Conservation (phyloP, 2,329 filamentous ascomycete genomes). For the Cyphellophora attinorum region DNA sequence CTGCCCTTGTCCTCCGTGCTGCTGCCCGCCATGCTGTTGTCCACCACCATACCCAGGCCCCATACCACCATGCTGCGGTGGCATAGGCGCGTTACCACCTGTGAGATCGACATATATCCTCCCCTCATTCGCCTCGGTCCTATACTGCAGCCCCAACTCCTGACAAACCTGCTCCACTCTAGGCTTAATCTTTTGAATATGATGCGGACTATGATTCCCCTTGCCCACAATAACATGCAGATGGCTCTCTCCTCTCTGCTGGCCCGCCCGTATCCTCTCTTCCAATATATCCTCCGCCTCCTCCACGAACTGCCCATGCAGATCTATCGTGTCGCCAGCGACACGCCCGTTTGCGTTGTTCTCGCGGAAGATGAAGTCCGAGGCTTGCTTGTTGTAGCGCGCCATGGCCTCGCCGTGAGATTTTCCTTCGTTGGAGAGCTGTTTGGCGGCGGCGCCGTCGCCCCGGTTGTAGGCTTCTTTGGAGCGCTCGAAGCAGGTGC, state of each 20-base stretch:
- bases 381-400: conserved; percentile 80
- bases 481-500: conserved; percentile 66
- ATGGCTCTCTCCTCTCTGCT: conserved; percentile 63
- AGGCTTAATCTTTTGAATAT: conserved; percentile 94
- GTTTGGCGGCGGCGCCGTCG: conserved; percentile 74
- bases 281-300: conserved; percentile 89
- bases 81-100: conserved; percentile 50
- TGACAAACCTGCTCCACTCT: conserved; percentile 78
- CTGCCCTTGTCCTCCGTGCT: conserved; percentile 31
- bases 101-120: conserved; percentile 80
- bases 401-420: conserved; percentile 75
- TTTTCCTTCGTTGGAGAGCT: conserved; percentile 78
- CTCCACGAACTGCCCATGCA: conserved; percentile 90
- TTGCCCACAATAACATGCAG: conserved; percentile 94
- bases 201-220: conserved; percentile 73
- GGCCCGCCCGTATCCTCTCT: conserved; percentile 71
- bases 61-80: conserved; percentile 14
- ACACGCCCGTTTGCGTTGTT: conserved; percentile 77
- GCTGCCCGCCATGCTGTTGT: conserved; percentile 14
- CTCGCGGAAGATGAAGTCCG: conserved; percentile 88
- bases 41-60: conserved; percentile 16
- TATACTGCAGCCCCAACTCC: conserved; percentile 72
- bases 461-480: conserved; percentile 73
- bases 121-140: conserved; percentile 81
- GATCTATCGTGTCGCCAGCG: conserved; percentile 73